A percentile compares a stretch with the other conserved stretches of the same genome.
Evolutionary conservation across 768 basidiomycete species (phyloP).

Genomic region (Suillus tomentosus): DNA sequence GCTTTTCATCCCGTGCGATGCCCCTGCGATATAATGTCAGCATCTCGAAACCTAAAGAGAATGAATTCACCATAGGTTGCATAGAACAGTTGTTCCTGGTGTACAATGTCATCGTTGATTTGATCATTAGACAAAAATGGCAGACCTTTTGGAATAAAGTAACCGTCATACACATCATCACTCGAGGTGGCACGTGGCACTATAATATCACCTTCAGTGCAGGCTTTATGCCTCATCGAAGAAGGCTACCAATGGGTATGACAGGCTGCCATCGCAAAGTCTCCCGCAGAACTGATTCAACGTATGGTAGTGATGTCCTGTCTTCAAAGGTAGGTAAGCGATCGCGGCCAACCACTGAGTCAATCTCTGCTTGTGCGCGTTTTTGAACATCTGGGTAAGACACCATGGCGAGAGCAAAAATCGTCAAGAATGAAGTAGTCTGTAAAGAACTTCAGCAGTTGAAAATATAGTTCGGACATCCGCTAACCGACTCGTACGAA

Average conservation of each 20-base stretch:
- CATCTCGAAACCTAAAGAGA: neutral
- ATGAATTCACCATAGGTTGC: neutral
- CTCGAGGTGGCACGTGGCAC: conserved; percentile 4
- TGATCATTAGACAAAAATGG: neutral
- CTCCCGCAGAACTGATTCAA: conserved; percentile 5
- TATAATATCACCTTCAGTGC: neutral
- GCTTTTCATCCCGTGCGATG: conserved; percentile 8
- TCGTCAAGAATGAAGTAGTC: conserved; percentile 15
- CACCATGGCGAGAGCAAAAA: conserved; percentile 12
- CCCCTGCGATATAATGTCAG: neutral
- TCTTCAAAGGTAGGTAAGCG: neutral
- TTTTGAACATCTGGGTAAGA: conserved; percentile 15
- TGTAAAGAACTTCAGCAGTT: conserved; percentile 4
- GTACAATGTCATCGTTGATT: neutral
- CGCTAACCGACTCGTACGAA: conserved; percentile 24
- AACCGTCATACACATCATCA: conserved; percentile 42
- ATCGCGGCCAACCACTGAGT: conserved; percentile 7
- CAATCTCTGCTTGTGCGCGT: conserved; percentile 23
- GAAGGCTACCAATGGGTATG: neutral
- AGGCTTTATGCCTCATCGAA: no score
- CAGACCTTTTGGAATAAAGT: conserved; percentile 29
- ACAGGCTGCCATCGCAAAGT: neutral
- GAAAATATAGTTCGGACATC: neutral
- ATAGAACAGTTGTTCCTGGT: conserved; percentile 1
- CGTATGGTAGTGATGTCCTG: conserved; percentile 1